phyloP scores from a whole-genome alignment of 129 eudicot genomes.

The Sambucus nigra region DNA sequence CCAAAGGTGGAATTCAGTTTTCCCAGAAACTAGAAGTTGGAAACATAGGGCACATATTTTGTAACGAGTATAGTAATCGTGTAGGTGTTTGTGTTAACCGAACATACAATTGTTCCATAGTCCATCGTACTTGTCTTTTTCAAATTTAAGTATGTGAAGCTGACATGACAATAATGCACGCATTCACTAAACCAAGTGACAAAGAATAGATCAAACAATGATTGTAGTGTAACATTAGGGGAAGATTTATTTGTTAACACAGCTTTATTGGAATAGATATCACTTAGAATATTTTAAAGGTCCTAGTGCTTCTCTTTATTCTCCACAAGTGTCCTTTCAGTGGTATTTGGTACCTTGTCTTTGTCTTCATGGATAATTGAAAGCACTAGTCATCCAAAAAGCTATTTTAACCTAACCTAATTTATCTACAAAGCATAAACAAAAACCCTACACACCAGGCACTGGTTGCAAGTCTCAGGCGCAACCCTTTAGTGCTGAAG shows the following conservation, averaged over 20 bases:
- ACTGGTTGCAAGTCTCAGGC: neutral
- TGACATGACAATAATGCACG: too few species aligned
- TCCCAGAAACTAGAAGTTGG: too few species aligned
- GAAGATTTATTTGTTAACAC: neutral
- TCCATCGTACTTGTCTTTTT: too few species aligned
- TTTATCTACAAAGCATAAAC: constrained; percentile 17
- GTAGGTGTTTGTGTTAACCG: too few species aligned
- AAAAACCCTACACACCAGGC: constrained; percentile 18
- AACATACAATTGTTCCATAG: too few species aligned
- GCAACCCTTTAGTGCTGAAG: too few species aligned
- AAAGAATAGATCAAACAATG: neutral
- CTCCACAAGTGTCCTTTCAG: constrained; percentile 53
- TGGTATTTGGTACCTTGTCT: constrained; percentile 60
- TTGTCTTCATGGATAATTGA: constrained; percentile 63
- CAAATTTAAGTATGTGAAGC: too few species aligned
- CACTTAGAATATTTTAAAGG: constrained; percentile 12
- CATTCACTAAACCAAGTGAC: too few species aligned
- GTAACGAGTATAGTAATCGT: too few species aligned
- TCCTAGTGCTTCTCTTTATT: constrained; percentile 36
- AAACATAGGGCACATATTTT: too few species aligned
- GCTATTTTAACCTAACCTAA: constrained; percentile 17
- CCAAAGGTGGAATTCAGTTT: too few species aligned
- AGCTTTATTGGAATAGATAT: constrained; percentile 17
- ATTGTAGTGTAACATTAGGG: neutral
- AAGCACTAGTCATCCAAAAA: constrained; percentile 39